Evolutionary conservation across 2,329 filamentous ascomycete species (phyloP).

Genomic region (Scedosporium apiospermum): DNA sequence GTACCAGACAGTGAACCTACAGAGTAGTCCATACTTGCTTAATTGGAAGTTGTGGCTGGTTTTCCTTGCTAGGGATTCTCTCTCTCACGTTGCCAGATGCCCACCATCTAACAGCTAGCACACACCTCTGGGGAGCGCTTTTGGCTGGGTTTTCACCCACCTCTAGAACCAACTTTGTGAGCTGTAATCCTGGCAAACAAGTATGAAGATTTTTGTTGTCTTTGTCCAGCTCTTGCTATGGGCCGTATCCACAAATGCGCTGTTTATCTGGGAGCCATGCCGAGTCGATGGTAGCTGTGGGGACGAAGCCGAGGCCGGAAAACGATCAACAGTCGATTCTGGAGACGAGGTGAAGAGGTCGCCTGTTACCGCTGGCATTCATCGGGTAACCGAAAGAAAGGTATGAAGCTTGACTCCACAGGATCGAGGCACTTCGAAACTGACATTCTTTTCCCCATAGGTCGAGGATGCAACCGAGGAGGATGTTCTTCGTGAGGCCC

Average conservation of each 20-base stretch:
- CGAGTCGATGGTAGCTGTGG: conserved; percentile 9
- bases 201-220: background rate
- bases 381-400: background rate
- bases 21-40: background rate
- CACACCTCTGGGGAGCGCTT: background rate
- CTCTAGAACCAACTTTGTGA: background rate
- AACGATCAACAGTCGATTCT: background rate
- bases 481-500: background rate
- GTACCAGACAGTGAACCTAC: background rate
- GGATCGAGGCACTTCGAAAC: background rate
- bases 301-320: background rate
- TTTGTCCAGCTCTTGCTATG: conserved; percentile 5
- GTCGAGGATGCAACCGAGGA: background rate
- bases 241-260: conserved; percentile 6
- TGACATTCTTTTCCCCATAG: background rate
- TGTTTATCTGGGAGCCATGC: conserved; percentile 11
- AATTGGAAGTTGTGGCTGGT: conserved; percentile 1
- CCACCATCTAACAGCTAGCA: background rate
- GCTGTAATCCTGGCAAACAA: background rate
- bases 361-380: background rate
- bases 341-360: conserved; percentile 3
- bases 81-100: background rate
- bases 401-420: background rate
- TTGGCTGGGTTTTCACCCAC: background rate
- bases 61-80: conserved; percentile 5